A percentile compares a stretch with the other conserved stretches of the same genome.
These are phyloP conservation scores for Rhizoclosmatium globosum DNA, from an alignment of 192 early-diverging fungal species.

Conservation along the genomic window DNA sequence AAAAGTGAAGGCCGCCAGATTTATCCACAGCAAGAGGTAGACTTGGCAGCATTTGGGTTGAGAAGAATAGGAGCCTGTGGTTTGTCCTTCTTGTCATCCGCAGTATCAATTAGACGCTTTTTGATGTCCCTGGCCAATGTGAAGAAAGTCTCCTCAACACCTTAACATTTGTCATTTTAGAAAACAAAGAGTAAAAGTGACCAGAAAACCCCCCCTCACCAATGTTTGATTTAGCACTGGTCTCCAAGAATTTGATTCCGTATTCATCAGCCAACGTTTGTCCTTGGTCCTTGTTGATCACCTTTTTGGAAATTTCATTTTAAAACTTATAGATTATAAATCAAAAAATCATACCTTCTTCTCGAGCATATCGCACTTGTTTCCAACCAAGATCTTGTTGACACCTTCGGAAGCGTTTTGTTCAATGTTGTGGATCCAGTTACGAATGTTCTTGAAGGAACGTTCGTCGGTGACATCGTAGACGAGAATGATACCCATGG, in stretches of 20 bases:
- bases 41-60: conserved; percentile 10
- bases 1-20: neutral
- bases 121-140: conserved; percentile 97
- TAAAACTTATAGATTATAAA: neutral
- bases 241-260: conserved; percentile 95
- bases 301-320: conserved; percentile 52
- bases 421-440: conserved; percentile 99
- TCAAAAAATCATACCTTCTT: conserved; percentile 71
- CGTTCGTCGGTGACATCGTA: conserved; percentile 99
- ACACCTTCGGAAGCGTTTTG: conserved; percentile 99
- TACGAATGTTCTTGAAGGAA: conserved; percentile 98
- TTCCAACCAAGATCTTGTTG: conserved; percentile 98
- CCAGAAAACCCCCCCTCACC: conserved; percentile 48
- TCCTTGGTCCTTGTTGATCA: conserved; percentile 94
- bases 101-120: conserved; percentile 94
- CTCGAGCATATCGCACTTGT: conserved; percentile 98
- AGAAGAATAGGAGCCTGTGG: conserved; percentile 31
- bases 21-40: conserved; percentile 28
- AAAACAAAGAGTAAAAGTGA: neutral
- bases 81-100: conserved; percentile 64
- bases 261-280: conserved; percentile 95
- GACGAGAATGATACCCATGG: conserved; percentile 97
- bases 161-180: conserved; percentile 19
- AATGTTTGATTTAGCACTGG: conserved; percentile 98
- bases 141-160: conserved; percentile 95